phyloP scores from a whole-genome alignment of 2,329 filamentous ascomycete species.

The Monilinia fructigena region DNA sequence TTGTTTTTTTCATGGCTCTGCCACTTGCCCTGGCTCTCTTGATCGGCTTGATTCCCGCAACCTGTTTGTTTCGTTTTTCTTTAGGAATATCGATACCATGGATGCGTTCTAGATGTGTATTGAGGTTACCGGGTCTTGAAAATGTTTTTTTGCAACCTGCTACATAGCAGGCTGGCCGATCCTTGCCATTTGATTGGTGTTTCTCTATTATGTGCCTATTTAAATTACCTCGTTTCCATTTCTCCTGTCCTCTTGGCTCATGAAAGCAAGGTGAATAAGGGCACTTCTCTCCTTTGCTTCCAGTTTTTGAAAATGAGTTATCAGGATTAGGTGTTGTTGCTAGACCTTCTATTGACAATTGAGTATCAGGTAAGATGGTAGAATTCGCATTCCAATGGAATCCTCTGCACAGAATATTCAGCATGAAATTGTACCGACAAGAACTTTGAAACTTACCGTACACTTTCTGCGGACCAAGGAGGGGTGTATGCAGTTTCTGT shows the following conservation, averaged over 20 bases:
- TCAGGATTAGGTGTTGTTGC: slow-evolving; percentile 8
- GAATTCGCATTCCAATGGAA: neutral
- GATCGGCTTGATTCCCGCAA: neutral
- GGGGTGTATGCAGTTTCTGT: neutral
- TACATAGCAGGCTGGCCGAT: slow-evolving; percentile 28
- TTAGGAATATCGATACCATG: rapidly evolving
- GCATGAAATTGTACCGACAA: neutral
- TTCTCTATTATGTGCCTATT: slow-evolving; percentile 33
- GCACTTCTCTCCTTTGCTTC: neutral
- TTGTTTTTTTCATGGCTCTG: neutral
- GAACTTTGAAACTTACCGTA: neutral
- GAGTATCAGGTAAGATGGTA: neutral
- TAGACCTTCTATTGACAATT: neutral
- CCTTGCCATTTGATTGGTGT: slow-evolving; percentile 25
- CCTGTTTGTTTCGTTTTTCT: neutral
- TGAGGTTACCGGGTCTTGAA: slow-evolving; percentile 35
- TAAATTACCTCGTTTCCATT: slow-evolving; percentile 36
- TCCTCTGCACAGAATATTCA: neutral
- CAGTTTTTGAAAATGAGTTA: neutral
- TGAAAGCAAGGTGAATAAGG: slow-evolving; percentile 27
- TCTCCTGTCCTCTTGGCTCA: slow-evolving; percentile 31
- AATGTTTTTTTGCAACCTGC: slow-evolving; percentile 31
- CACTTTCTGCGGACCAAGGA: neutral
- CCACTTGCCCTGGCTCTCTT: neutral
- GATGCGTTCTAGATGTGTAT: slow-evolving; percentile 23